These are phyloP conservation scores for Trichaptum fuscoviolaceum DNA, from an alignment of 768 basidiomycete species.

Conservation along the genomic window DNA sequence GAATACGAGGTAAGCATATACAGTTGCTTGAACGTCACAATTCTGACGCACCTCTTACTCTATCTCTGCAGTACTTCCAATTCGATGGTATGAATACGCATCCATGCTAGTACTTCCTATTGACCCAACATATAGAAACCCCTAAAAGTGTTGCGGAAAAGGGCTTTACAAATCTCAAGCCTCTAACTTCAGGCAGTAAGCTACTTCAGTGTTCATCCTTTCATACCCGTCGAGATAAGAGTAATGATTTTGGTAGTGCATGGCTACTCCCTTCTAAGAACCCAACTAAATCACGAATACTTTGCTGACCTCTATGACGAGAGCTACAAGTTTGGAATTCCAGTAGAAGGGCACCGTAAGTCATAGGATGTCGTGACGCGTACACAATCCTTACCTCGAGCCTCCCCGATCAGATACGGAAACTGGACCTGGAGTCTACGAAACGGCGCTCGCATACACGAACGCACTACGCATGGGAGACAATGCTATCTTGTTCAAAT, in stretches of 20 bases:
- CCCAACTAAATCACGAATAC: constrained; percentile 84
- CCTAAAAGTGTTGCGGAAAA: constrained; percentile 72
- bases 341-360: constrained; percentile 83
- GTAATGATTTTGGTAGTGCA: constrained; percentile 59
- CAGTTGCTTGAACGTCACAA: constrained; percentile 1
- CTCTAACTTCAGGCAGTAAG: constrained; percentile 91
- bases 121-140: constrained; percentile 54
- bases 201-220: constrained; percentile 11
- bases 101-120: constrained; percentile 8
- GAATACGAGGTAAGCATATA: constrained; percentile 78
- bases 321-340: constrained; percentile 64
- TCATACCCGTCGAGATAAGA: background rate
- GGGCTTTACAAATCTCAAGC: constrained; percentile 64
- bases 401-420: constrained; percentile 62
- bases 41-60: constrained; percentile 11
- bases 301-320: constrained; percentile 86
- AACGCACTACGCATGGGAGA: constrained; percentile 79
- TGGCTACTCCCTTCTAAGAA: constrained; percentile 90
- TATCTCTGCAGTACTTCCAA: constrained; percentile 65
- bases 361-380: constrained; percentile 18
- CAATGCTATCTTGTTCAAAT: constrained; percentile 91
- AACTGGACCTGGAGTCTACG: constrained; percentile 85
- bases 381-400: background rate
- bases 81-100: constrained; percentile 61
- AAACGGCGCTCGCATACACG: constrained; percentile 85